Evolutionary conservation across 2,329 filamentous ascomycete genomes (phyloP), one percentile per base, ranked within the genome.

Genomic region (Hirsutella minnesotensis): DNA sequence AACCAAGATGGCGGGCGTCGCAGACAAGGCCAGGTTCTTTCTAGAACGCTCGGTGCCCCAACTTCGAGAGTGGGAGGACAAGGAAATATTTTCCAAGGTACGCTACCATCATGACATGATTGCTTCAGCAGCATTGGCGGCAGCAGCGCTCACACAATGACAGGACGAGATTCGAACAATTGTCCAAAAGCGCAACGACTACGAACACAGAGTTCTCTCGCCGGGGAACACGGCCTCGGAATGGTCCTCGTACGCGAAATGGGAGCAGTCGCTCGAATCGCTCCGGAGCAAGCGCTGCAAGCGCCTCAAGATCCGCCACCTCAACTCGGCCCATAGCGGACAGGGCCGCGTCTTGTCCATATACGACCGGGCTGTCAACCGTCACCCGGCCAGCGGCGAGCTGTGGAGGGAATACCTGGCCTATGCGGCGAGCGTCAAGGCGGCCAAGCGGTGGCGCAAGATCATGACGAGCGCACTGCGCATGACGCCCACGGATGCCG

Each of bases 21-120:
- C 85, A 49, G 92, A 96, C 58, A 96, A 95, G 66, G 92, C 90
- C 44, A 86, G 90, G 45, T 96, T 90, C 66, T 95, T 86, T 64
- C 76, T 96, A 50, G 92, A 98, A 68, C 83, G 90, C 53, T 83
- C 85, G 2, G 86, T 95, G 36, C 87, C 89, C 15, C 89, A 96
- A 62, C 75, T 98, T 44, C 86, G 88, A 49, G 88, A 95, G 56
- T 94, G 87, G 62, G 85, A 94, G 64, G 78, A 86, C 51, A 95
- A 95, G 63, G 82, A 86, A 54, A 84, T 98, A 53, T 98, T 98
- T 66, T 78, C 75, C 47, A 81, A 83, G 68, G 85, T 85, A 62
- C 29, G 64, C 40, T 47, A n/a, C n/a, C n/a, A n/a, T n/a, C n/a
- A n/a, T n/a, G n/a, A 41, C 43, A 24, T 49, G 44, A 44, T 31